Conservation (phyloP, 371 early-diverging fungal genomes). For the Mortierella sp. region DNA sequence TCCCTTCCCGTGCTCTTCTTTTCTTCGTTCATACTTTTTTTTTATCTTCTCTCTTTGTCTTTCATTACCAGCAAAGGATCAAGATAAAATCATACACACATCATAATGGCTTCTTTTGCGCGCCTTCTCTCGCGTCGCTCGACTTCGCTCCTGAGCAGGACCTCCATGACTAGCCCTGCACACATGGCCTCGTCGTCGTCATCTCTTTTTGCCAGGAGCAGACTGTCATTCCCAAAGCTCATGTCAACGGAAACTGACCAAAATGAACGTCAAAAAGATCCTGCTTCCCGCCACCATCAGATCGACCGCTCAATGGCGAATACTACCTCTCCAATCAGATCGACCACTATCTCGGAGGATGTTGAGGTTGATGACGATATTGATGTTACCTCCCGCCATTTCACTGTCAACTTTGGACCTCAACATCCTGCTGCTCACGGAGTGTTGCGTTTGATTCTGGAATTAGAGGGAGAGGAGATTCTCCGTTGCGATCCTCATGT, state of each 20-base stretch:
- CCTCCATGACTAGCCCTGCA: conserved; percentile 19
- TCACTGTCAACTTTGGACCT: conserved; percentile 98
- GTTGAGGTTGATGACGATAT: conserved; percentile 61
- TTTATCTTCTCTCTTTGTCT: neutral
- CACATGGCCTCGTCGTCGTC: conserved; percentile 15
- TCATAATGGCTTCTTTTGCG: conserved; percentile 51
- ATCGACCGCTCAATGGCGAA: conserved; percentile 26
- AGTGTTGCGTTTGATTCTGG: conserved; percentile 96
- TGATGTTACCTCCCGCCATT: conserved; percentile 75
- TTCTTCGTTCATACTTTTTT: neutral
- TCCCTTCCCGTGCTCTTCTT: neutral
- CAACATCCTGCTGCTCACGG: conserved; percentile 99
- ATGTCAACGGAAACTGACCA: conserved; percentile 46
- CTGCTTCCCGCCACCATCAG: conserved; percentile 36
- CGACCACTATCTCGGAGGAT: conserved; percentile 39
- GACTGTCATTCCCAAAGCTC: conserved; percentile 22
- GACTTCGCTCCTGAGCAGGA: conserved; percentile 40
- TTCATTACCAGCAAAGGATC: neutral
- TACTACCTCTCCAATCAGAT: conserved; percentile 28
- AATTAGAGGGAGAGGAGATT: conserved; percentile 94
- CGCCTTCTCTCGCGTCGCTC: conserved; percentile 55
- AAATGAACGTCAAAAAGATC: neutral
- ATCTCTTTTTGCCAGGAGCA: conserved; percentile 16
- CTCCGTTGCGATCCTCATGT: conserved; percentile 97
- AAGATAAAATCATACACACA: neutral